phyloP scores from a whole-genome alignment of 164 flowering plant genomes.

The Buxus sempervirens region DNA sequence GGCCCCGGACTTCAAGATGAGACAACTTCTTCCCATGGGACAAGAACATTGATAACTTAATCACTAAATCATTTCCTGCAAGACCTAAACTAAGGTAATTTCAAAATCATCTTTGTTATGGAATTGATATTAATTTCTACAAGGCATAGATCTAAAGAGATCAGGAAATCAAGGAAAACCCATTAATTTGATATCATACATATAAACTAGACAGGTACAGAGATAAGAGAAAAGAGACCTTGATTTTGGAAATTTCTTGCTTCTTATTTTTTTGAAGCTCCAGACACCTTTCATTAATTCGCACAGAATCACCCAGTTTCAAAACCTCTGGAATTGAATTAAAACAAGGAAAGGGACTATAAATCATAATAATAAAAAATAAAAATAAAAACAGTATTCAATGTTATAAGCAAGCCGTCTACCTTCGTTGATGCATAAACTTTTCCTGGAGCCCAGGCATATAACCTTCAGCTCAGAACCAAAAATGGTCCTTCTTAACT shows the following conservation, averaged over 20 bases:
- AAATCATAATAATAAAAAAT: background rate
- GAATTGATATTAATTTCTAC: background rate
- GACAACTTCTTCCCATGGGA: background rate
- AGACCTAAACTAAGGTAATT: background rate
- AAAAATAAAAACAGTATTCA: no score
- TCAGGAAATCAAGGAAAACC: background rate
- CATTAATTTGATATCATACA: background rate
- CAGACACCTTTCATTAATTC: conserved; percentile 82
- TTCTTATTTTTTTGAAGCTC: conserved; percentile 83
- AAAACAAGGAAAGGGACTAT: background rate
- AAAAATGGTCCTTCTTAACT: conserved; percentile 74
- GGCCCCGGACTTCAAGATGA: background rate
- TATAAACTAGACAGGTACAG: background rate
- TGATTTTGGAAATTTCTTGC: conserved; percentile 47
- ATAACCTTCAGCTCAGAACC: conserved; percentile 56
- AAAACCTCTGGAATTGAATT: conserved; percentile 51
- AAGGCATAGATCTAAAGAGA: background rate
- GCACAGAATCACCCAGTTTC: conserved; percentile 56
- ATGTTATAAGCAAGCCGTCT: background rate
- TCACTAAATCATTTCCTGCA: background rate
- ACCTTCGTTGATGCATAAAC: conserved; percentile 92
- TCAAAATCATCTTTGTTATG: no score
- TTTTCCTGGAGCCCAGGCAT: conserved; percentile 84
- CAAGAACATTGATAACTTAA: background rate
- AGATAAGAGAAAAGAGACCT: conserved; percentile 34